Base-by-base conservation (phyloP, 2,329 filamentous ascomycete genomes). In the Beauveria sp. region DNA sequence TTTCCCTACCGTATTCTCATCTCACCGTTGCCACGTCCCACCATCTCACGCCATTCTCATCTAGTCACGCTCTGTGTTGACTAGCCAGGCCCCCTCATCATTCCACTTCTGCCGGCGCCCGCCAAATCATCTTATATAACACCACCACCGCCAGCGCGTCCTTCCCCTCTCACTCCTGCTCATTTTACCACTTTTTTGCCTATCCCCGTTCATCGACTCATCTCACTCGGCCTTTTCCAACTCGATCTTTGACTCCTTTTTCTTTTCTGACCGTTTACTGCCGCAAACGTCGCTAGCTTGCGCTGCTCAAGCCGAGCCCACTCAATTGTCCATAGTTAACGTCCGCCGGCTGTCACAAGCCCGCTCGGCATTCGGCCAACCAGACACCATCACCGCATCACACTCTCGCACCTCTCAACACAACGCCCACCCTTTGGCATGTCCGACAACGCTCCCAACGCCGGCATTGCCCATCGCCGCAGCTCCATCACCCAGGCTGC, bases 401-500 rank as follows among this genome's bases (percentile, higher is more conserved):
- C 57, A 64, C 10, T 46, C 52, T 43, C 16, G 69, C 66, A 65
- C n/a, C 55, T 26, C 28, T 24, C 66, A 54, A 66, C 66, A 70
- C 63, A 55, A 43, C 47, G 30, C 66, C 66, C 61, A 22, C 22
- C 28, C 28, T 5, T 44, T 40, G 40, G 3, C 63, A 74, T 75
- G 70, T 71, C 72, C 60, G 73, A 76, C 66, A 72, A 70, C 63
- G 70, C 68, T 64, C 65, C 65, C 64, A 68, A 68, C 65, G 66
- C 65, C 61, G 64, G 66, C 67, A 70, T 73, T 64, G 68, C 68
- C 68, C 73, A 79, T 63, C 80, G 81, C 67, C 80, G 83, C 67
- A 77, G 80, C 66, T 85, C 83, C 63, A 79, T 85, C 68, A 82
- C 81, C 40, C 79, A 82, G 59, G 78, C 81, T 61, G 80, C 83